phyloP scores from a whole-genome alignment of 768 basidiomycete genomes.

The Tulasnella sp. region DNA sequence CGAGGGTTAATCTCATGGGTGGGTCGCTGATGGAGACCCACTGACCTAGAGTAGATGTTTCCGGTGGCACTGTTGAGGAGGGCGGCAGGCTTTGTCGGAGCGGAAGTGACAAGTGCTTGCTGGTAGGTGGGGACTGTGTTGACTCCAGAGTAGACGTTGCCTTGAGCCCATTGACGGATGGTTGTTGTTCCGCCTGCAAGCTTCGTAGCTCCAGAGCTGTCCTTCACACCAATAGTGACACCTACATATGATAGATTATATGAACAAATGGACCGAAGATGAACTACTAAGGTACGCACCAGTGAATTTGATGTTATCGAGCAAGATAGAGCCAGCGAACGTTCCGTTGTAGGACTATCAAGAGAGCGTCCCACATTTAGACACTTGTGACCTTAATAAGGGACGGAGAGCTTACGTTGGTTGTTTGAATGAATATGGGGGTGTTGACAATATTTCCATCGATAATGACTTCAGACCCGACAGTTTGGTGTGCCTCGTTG shows the following conservation, averaged over 20 bases:
- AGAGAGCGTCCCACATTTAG: no score
- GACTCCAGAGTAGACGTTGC: slow-evolving; percentile 55
- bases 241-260: slow-evolving; percentile 25
- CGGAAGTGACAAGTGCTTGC: slow-evolving; percentile 37
- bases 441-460: slow-evolving; percentile 52
- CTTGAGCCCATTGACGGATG: slow-evolving; percentile 66
- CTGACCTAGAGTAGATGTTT: slow-evolving; percentile 14
- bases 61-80: slow-evolving; percentile 37
- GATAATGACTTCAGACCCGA: slow-evolving; percentile 51
- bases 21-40: no score
- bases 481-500: slow-evolving; percentile 31
- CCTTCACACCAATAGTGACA: slow-evolving; percentile 51
- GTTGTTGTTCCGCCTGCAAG: slow-evolving; percentile 37
- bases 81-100: slow-evolving; percentile 43
- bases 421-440: slow-evolving; percentile 49
- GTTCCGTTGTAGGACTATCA: slow-evolving; percentile 20
- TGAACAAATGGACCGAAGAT: no score
- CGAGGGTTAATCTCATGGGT: no score
- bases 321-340: slow-evolving; percentile 49
- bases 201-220: slow-evolving; percentile 36
- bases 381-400: not conserved
- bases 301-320: slow-evolving; percentile 51
- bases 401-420: slow-evolving; percentile 26
- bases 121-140: slow-evolving; percentile 36
- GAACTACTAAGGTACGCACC: no score